These are phyloP conservation scores for Knufia fluminis DNA, from an alignment of 2,329 filamentous ascomycete genomes.

Conservation along the genomic window DNA sequence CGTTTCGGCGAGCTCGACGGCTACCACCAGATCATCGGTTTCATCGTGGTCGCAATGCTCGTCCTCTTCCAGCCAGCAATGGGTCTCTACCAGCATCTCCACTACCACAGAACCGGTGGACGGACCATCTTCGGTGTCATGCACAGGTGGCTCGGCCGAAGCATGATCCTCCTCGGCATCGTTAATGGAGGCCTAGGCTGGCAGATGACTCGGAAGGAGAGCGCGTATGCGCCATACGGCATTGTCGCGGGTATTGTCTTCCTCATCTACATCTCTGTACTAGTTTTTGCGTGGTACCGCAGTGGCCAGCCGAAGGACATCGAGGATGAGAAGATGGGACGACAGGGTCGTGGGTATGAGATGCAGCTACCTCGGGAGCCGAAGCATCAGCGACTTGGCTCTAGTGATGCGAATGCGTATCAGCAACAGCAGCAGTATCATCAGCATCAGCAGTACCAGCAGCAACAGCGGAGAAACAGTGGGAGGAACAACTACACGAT, in stretches of 20 bases:
- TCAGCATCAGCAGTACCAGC: background rate
- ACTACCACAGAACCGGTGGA: slow-evolving; percentile 39
- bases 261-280: slow-evolving; percentile 32
- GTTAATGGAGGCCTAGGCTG: slow-evolving; percentile 51
- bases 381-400: background rate
- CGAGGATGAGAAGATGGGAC: slow-evolving; percentile 16
- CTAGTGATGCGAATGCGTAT: background rate
- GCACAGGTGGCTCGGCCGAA: slow-evolving; percentile 49
- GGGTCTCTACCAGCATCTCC: slow-evolving; percentile 43
- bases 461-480: background rate
- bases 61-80: slow-evolving; percentile 49
- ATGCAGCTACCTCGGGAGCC: slow-evolving; percentile 11
- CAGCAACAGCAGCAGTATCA: background rate
- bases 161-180: slow-evolving; percentile 43
- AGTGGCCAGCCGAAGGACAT: slow-evolving; percentile 2
- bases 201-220: slow-evolving; percentile 34
- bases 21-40: slow-evolving; percentile 47
- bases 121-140: slow-evolving; percentile 30
- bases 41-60: slow-evolving; percentile 41
- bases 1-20: slow-evolving; percentile 30
- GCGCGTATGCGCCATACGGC: slow-evolving; percentile 32
- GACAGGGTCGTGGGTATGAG: slow-evolving; percentile 15
- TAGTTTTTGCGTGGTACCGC: slow-evolving; percentile 13
- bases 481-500: no score
- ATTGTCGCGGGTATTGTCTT: slow-evolving; percentile 43